Base-by-base conservation (phyloP, 163 green algal genomes). In the Botryococcus braunii region DNA sequence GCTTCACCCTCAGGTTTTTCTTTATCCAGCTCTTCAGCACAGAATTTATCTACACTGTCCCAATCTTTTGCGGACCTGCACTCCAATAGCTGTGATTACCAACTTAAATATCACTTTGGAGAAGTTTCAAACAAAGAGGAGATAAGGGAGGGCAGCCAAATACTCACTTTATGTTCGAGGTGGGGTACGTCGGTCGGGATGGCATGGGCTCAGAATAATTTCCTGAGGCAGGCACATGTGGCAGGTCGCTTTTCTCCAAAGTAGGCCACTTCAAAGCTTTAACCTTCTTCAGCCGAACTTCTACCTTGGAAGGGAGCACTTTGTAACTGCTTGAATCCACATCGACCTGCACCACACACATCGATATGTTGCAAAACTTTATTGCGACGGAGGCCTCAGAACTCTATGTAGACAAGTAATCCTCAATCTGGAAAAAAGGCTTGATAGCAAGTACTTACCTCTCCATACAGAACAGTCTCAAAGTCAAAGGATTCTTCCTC, bases 1-100 rank as follows among this genome's bases (percentile, higher is more conserved):
- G 75, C 80, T 55, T 97, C 92, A 8, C 89, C 91, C 37, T 92
- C 85, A 62, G 90, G 85, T 79, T 96, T 88, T 74, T 95, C 83
- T n/a, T n/a, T n/a, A 69, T 93, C 82, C 74, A 92, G 74, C 68
- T 91, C 84, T n/a, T n/a, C n/a, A n/a, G n/a, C n/a, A n/a, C n/a
- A n/a, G n/a, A n/a, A n/a, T n/a, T n/a, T 32, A 31, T 90, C 89
- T 47, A 96, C 50, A 65, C 84, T 85, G 73, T 80, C 79, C 90
- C 90, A 95, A 70, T 96, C 82, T 60, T 82, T 76, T 11, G 57
- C 64, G 58, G 23, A 47, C 5, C 62, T 32, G 41, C 8, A 11
- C 29, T 7, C 62, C 8, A 29, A 27, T 21, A 55, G 17, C 13
- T 13, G 17, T 55, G 46, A 55, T 21, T 55, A 13, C 13, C 46